Conservation (phyloP, 495 filamentous ascomycete species). For the Penicillium goetzii region DNA sequence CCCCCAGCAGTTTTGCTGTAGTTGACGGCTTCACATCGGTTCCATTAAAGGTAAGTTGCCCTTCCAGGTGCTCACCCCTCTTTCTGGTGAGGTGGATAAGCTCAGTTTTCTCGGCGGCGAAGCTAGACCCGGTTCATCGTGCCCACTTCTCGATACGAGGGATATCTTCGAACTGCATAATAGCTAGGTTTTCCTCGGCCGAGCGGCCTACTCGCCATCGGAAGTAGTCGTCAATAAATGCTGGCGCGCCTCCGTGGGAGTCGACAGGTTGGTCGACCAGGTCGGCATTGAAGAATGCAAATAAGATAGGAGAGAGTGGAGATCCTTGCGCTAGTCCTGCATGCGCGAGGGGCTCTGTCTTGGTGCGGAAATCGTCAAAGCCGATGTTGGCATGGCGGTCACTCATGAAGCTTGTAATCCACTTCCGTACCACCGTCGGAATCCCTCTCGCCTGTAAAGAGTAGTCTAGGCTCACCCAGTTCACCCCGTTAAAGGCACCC, state of each 20-base stretch:
- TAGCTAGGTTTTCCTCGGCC: slow-evolving; percentile 27
- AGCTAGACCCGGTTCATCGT: slow-evolving; percentile 16
- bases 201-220: slow-evolving; percentile 23
- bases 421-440: slow-evolving; percentile 20
- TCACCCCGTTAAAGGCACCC: slow-evolving; percentile 36
- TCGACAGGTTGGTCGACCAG: slow-evolving; percentile 30
- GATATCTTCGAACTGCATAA: slow-evolving; percentile 17
- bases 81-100: slow-evolving; percentile 32
- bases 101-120: slow-evolving; percentile 33
- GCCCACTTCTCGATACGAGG: slow-evolving; percentile 28
- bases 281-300: slow-evolving; percentile 33
- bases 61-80: slow-evolving; percentile 3
- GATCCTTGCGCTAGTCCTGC: slow-evolving; percentile 31
- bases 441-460: slow-evolving; percentile 26
- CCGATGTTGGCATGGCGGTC: slow-evolving; percentile 26
- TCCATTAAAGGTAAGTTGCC: background rate
- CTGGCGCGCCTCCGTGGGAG: slow-evolving; percentile 25
- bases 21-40: background rate
- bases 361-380: slow-evolving; percentile 30
- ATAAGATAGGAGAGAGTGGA: slow-evolving; percentile 33
- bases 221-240: slow-evolving; percentile 35
- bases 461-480: slow-evolving; percentile 26
- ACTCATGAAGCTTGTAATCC: slow-evolving; percentile 33
- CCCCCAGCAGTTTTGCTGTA: slow-evolving; percentile 3
- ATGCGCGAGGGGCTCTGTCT: background rate